Evolutionary conservation across 306 rosid genomes (phyloP), one percentile per base, ranked within the genome.

Genomic region (Clitoria ternatea): DNA sequence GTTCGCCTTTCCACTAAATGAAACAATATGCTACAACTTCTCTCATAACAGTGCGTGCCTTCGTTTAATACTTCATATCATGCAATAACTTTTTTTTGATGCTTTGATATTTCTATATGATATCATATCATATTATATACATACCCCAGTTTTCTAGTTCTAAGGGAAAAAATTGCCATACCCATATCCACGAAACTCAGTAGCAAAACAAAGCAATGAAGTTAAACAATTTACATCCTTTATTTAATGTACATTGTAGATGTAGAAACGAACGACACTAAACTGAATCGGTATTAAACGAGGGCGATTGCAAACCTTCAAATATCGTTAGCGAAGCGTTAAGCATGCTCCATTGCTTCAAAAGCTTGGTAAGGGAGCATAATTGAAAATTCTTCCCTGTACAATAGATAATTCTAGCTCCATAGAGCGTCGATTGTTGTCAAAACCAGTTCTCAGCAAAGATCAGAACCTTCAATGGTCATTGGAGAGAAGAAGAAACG

Each of bases 351-450:
- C 65, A 62, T 40, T 61, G 49, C 15, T 56, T 64, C 2, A 8
- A 56, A 78, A 32, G 68, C 76, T 53, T 33, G 64, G 77, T 30
- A 17, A 76, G 74, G 39, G 48, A 76, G 75, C 75, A 65, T 24
- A n/a, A n/a, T n/a, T n/a, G n/a, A n/a, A n/a, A n/a, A 29, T 24
- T 61, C 23, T 13, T 35, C 45, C 24, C 37, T 61, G 47, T 2
- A 35, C 30, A 59, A 71, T 15, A 65, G 10, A 40, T 19, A 17
- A 55, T 29, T 55, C 60, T 15, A 82, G 50, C 62, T 40, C 77
- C 24, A n/a, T n/a, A n/a, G n/a, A n/a, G n/a, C n/a, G 35, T n/a
- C 14, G 30, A 17, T 47, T 48, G 36, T 49, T 14, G 64, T 62
- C 6, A 47, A 49, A 70, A 30, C 8, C 9, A 54, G 39, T 6